Conservation (phyloP, 768 basidiomycete species). For the Mrakia hoshinonis region DNA sequence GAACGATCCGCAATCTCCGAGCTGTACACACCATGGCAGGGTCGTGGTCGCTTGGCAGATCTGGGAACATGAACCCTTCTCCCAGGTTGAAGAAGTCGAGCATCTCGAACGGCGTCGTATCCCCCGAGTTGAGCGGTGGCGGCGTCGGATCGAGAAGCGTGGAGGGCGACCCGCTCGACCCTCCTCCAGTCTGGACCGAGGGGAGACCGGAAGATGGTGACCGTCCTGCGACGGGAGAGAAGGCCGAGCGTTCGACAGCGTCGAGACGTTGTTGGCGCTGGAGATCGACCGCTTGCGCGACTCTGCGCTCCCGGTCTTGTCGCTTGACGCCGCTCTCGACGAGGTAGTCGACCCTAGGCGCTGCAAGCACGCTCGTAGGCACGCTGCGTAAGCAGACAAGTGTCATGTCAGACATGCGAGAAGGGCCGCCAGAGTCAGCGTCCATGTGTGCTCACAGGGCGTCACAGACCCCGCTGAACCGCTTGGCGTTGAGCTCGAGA, state of each 20-base stretch:
- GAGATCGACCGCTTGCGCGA: background rate
- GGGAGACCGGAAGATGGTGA: background rate
- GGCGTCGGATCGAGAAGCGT: background rate
- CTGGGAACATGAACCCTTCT: background rate
- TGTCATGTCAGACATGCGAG: background rate
- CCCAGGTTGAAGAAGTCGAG: background rate
- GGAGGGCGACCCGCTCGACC: too few relatives aligned
- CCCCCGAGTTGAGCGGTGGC: background rate
- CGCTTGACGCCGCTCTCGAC: background rate
- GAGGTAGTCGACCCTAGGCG: constrained; percentile 18
- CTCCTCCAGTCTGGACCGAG: too few relatives aligned
- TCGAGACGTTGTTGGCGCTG: background rate
- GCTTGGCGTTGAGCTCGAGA: background rate
- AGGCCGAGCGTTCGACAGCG: background rate
- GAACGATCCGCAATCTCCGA: too few relatives aligned
- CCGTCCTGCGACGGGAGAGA: background rate
- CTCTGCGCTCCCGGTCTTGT: background rate
- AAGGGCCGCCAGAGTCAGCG: too few relatives aligned
- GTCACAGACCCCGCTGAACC: background rate
- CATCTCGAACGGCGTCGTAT: background rate
- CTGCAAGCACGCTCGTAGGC: constrained; percentile 12
- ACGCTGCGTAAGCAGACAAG: background rate
- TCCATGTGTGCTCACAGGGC: background rate
- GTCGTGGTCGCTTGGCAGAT: background rate
- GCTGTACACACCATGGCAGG: background rate